Conservation (phyloP, 257 asterid genomes). For the Capsicum chinense region DNA sequence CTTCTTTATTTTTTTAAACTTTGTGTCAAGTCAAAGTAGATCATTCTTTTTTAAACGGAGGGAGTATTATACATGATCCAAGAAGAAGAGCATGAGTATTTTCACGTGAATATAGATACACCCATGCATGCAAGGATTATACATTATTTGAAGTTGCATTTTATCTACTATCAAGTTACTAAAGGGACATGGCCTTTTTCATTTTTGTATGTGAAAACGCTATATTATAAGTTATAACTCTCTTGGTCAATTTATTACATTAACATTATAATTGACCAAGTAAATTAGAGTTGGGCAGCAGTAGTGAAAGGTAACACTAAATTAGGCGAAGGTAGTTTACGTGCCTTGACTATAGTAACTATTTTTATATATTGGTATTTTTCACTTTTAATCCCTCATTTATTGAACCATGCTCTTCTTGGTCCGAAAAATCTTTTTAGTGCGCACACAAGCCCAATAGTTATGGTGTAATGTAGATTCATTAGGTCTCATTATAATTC, state of each 20-base stretch:
- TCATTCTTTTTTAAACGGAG: too few species aligned
- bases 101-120: too few species aligned
- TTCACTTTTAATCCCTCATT: conserved; percentile 10
- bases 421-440: background rate
- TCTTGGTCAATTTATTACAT: conserved; percentile 21
- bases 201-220: background rate
- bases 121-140: too few species aligned
- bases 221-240: background rate
- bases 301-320: background rate
- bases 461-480: too few species aligned
- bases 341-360: background rate
- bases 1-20: too few species aligned
- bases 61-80: too few species aligned
- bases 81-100: too few species aligned
- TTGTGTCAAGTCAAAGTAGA: too few species aligned
- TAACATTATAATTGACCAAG: background rate
- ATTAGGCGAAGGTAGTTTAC: conserved; percentile 27
- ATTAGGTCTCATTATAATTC: background rate
- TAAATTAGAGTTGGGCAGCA: background rate
- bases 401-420: background rate
- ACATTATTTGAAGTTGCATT: too few species aligned
- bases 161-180: background rate
- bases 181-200: background rate
- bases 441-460: background rate
- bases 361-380: background rate